Base-by-base conservation (phyloP, 2,329 filamentous ascomycete genomes). In the Colletotrichum somersetense region DNA sequence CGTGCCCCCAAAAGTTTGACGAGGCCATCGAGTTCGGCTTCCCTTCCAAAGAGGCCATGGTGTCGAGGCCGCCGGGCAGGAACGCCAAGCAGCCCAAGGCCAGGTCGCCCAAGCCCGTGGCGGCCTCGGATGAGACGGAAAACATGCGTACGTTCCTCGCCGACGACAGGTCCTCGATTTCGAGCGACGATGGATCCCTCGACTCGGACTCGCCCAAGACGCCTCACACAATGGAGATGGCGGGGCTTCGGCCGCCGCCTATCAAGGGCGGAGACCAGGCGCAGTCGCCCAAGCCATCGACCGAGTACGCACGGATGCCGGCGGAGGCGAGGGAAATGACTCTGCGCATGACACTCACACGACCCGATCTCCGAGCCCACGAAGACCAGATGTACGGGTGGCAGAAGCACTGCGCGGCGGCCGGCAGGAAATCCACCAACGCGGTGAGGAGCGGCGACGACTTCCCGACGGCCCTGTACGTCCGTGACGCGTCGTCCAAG, bases 11-110 rank as follows among this genome's bases (percentile, higher is more conserved):
- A 76, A 97, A 97, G 79, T 98, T 98, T 76, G 96, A 98, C 79
- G 96, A 98, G 81, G 95, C 94, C 1, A 89, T 98, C 64, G 93
- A 97, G 79, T 98, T 97, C 81, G 96, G 96, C 0, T 98, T 98
- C 77, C 94, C 95, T 0, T 90, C 91, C 0, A 85, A 85, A 46
- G 87, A 90, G 44, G 81, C 77, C 10, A 74, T 82, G 26, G 75
- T 79, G 3, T 76, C 82, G n/a, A 76, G 76, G 1, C 74, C 80
- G 3, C 26, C 26, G 26, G 77, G 80, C 30, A 78, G 80, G 11
- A 81, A 82, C 18, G 75, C 63, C n/a, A 74, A 74, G 7, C 66
- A 74, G 5, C 73, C 76, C 42, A 76, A 75, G 74, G 66, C 68
- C 55, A 64, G 50, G 35, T 59, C 46, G 14, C 53, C 66, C 35